Base-by-base conservation (phyloP, 2,329 filamentous ascomycete genomes). In the Stachybotrys elegans region DNA sequence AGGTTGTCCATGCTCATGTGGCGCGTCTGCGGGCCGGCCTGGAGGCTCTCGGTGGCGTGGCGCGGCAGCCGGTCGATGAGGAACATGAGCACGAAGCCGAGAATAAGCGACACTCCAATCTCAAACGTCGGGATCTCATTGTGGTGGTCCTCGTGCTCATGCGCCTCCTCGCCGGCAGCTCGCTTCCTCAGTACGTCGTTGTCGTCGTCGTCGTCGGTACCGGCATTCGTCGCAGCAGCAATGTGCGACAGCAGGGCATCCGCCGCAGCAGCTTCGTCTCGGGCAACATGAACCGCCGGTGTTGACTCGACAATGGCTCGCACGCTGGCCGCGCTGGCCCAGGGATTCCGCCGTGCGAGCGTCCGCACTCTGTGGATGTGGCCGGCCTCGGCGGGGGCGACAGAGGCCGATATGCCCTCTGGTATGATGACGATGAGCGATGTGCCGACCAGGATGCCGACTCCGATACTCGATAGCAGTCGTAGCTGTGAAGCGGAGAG, bases 401-500 rank as follows among this genome's bases (percentile, higher is more conserved):
- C 88, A 45, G 96, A 77, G 4, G 93, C 92, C 61, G 96, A 91
- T 47, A 97, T 84, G 29, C 93, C 93, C 66, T 98, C 93, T 1
- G 93, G 93, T 57, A 98, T 95, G 59, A 98, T 97, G 23, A 98
- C 90, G 51, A 97, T 92, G 51, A 98, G 77, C 2, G 92, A 92
- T 22, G 93, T 97, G 27, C 93, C 93, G 14, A 98, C 91, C 8
- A 98, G 74, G 42, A 98, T 86, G 36, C 93, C 93, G 65, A 95
- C 89, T 43, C 93, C 93, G 61, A 97, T 80, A 45, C 90, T 91
- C 19, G 92, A 94, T 61, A 97, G 87, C 40, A 95, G 72, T 59
- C 92, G 85, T 45, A 97, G 72, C 65, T 95, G 89, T 35, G 89
- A 88, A 48, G 86, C 83, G 22, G 91, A 92, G 21, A 98, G 78